Conservation (phyloP, 345 rosid species). For the Pugionium dolabratum region DNA sequence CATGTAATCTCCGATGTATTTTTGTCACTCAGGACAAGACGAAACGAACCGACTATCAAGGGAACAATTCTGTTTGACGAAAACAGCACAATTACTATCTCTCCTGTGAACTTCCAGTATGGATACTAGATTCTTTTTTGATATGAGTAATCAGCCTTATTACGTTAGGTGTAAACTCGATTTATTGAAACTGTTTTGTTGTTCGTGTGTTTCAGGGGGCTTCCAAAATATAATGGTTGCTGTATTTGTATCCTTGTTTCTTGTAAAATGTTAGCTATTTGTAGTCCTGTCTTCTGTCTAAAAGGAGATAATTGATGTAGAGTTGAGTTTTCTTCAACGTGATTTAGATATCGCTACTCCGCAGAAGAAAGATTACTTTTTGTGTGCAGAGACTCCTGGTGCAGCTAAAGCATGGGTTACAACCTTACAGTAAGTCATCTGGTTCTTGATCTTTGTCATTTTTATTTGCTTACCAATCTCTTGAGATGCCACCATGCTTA, state of each 20-base stretch:
- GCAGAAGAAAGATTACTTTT: constrained; percentile 92
- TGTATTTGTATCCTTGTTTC: constrained; percentile 85
- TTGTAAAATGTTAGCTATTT: not conserved
- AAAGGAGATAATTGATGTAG: not conserved
- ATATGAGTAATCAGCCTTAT: not conserved
- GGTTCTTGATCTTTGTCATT: not conserved
- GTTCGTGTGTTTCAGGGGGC: constrained; percentile 63
- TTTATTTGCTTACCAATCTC: not conserved
- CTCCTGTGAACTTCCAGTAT: constrained; percentile 98
- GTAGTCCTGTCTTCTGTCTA: not conserved
- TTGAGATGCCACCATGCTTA: not conserved
- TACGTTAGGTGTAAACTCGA: constrained; percentile 1
- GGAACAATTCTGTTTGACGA: constrained; percentile 84
- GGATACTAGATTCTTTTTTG: constrained; percentile 25
- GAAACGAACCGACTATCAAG: constrained; percentile 85
- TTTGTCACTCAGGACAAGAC: constrained; percentile 60
- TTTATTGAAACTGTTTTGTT: constrained; percentile 14
- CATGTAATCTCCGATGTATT: not conserved
- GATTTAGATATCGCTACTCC: constrained; percentile 88
- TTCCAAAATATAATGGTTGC: constrained; percentile 93
- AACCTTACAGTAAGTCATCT: constrained; percentile 78
- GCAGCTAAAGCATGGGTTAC: constrained; percentile 99
- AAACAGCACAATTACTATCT: constrained; percentile 76
- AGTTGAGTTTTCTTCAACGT: constrained; percentile 47
- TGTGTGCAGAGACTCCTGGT: constrained; percentile 95